phyloP scores from a whole-genome alignment of 1,284 basidiomycete genomes.

The Athelia sp. region DNA sequence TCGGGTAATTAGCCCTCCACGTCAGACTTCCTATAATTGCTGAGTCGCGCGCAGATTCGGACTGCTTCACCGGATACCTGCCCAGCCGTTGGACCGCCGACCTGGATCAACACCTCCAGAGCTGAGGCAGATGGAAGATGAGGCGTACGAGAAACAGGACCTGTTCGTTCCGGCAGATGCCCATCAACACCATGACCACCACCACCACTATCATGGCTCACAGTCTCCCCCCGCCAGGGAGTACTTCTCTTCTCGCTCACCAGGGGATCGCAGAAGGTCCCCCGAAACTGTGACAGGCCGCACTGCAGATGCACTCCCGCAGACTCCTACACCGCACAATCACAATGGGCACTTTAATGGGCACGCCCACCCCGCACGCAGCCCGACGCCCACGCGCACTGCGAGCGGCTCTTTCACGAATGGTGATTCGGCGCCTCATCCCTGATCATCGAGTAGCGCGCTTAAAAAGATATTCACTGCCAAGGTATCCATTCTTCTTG shows the following conservation, averaged over 20 bases:
- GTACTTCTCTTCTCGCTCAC: not conserved
- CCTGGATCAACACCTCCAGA: slow-evolving; percentile 51
- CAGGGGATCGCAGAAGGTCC: not conserved
- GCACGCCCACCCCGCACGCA: not conserved
- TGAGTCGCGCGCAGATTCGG: slow-evolving; percentile 49
- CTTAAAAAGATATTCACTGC: slow-evolving; percentile 27
- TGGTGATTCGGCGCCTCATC: slow-evolving; percentile 38
- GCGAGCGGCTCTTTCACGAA: slow-evolving; percentile 31
- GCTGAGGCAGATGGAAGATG: slow-evolving; percentile 35
- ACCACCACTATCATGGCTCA: slow-evolving; percentile 12
- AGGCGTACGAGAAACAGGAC: slow-evolving; percentile 54
- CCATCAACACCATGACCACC: slow-evolving; percentile 17
- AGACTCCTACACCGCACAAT: slow-evolving; percentile 16
- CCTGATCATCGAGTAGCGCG: slow-evolving; percentile 24
- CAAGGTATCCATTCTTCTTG: slow-evolving; percentile 26
- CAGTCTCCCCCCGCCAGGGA: not conserved
- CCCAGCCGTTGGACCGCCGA: slow-evolving; percentile 48
- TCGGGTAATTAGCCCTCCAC: slow-evolving; percentile 54
- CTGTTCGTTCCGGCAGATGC: slow-evolving; percentile 72
- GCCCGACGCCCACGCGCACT: slow-evolving; percentile 13
- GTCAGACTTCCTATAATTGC: slow-evolving; percentile 4
- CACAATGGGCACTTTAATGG: slow-evolving; percentile 5
- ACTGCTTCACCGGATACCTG: slow-evolving; percentile 86
- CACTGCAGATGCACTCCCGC: slow-evolving; percentile 14
- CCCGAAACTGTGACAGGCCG: slow-evolving; percentile 8